Percentiles rank a stretch among this genome's conserved stretches.
Conservation (phyloP, 768 basidiomycete species). For the Russula emetica region DNA sequence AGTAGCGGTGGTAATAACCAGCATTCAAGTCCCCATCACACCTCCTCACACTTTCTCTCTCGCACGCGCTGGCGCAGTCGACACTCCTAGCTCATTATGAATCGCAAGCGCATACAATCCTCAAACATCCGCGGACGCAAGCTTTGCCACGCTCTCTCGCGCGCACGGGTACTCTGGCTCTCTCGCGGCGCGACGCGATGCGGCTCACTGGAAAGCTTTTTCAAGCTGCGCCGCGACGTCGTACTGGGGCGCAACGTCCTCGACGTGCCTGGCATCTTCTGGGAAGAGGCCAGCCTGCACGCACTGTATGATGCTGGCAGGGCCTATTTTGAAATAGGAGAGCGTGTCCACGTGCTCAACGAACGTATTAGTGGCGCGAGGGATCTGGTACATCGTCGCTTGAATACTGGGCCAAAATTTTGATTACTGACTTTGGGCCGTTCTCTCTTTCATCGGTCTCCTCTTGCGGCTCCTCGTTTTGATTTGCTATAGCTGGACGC, state of each 20-base stretch:
- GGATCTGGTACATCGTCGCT: conserved; percentile 67
- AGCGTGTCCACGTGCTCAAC: conserved; percentile 77
- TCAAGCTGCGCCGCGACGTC: conserved; percentile 71
- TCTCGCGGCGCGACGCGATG: conserved; percentile 78
- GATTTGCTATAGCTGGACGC: conserved; percentile 60
- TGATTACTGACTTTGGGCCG: not conserved
- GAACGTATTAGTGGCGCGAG: conserved; percentile 84
- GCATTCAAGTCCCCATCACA: conserved; percentile 91
- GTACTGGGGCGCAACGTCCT: conserved; percentile 91
- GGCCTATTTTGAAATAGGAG: conserved; percentile 91
- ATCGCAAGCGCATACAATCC: conserved; percentile 65
- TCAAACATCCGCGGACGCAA: conserved; percentile 70
- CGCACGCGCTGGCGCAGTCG: conserved; percentile 92
- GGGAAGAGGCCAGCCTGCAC: conserved; percentile 88
- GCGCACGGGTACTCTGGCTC: conserved; percentile 63
- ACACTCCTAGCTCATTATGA: conserved; percentile 90
- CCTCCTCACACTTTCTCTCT: conserved; percentile 85
- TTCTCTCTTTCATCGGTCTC: too few relatives aligned
- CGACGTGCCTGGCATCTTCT: conserved; percentile 91
- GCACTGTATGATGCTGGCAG: conserved; percentile 88
- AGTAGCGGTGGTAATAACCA: conserved; percentile 37
- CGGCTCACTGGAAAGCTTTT: conserved; percentile 63
- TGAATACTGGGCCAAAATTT: not conserved
- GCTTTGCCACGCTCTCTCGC: conserved; percentile 85
- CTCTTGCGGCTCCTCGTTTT: not conserved